Evolutionary conservation across 495 filamentous ascomycete genomes (phyloP).

Genomic region (Penicillium fimorum): DNA sequence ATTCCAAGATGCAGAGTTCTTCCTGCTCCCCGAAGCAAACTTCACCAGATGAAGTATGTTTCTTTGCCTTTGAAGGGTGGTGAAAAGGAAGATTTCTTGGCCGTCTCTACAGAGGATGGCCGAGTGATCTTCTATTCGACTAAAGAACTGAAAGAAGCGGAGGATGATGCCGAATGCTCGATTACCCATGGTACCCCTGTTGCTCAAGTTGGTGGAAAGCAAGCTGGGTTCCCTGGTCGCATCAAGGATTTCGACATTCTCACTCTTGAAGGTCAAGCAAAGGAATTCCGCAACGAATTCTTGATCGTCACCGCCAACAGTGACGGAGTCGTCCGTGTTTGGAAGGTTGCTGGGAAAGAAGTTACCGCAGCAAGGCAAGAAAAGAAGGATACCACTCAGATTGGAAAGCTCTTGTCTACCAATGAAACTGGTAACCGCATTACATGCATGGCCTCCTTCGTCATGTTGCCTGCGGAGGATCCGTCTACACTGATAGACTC

Average conservation of each 20-base stretch:
- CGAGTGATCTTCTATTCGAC: conserved; percentile 83
- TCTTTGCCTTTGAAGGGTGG: conserved; percentile 41
- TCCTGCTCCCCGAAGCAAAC: conserved; percentile 67
- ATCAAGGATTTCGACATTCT: conserved; percentile 87
- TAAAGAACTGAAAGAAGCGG: conserved; percentile 32
- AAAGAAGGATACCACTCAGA: conserved; percentile 51
- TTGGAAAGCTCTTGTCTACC: conserved; percentile 71
- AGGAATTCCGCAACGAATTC: conserved; percentile 37
- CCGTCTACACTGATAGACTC: conserved; percentile 33
- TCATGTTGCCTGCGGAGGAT: conserved; percentile 60
- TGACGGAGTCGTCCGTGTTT: conserved; percentile 77
- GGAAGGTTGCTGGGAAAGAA: conserved; percentile 52
- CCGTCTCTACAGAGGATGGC: conserved; percentile 91
- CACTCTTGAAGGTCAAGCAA: conserved; percentile 36
- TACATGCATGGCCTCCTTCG: conserved; percentile 82
- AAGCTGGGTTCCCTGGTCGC: conserved; percentile 61
- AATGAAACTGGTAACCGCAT: conserved; percentile 87
- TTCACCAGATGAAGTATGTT: conserved; percentile 79
- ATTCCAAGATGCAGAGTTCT: conserved; percentile 70
- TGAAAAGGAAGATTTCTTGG: conserved; percentile 55
- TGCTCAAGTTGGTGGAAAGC: conserved; percentile 76
- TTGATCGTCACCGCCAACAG: conserved; percentile 76
- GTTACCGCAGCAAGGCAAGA: conserved; percentile 22
- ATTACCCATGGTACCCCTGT: conserved; percentile 56
- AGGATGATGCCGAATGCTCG: conserved; percentile 34